These are phyloP conservation scores for Juglanconis oblonga DNA, from an alignment of 2,329 filamentous ascomycete species.

Conservation along the genomic window DNA sequence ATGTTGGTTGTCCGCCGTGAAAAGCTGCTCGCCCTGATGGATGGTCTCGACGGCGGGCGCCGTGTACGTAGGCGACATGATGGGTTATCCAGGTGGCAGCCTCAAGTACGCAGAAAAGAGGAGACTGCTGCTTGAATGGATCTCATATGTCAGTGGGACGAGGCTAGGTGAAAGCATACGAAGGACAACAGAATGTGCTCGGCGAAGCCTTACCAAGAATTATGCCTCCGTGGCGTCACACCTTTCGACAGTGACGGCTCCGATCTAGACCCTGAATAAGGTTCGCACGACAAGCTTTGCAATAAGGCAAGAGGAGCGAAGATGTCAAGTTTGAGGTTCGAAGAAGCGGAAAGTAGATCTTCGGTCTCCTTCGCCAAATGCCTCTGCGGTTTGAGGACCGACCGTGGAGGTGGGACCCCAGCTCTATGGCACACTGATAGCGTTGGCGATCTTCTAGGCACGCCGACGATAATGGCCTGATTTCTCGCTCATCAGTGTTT, in stretches of 20 bases:
- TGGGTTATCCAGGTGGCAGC: not conserved
- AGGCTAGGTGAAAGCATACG: conserved; percentile 1
- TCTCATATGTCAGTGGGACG: not conserved
- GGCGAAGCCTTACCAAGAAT: not conserved
- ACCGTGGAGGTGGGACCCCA: not conserved
- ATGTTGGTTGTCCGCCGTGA: not conserved
- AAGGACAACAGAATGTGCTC: not conserved
- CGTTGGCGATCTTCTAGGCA: conserved; percentile 4
- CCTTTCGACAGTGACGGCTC: not conserved
- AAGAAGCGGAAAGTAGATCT: not conserved
- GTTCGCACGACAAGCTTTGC: not conserved
- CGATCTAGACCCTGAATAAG: not conserved
- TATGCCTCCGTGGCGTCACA: not conserved
- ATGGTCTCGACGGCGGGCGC: conserved; percentile 13
- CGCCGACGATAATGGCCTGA: conserved; percentile 20
- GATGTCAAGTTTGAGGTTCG: too few species aligned
- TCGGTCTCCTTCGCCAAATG: too few species aligned
- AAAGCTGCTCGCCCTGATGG: not conserved
- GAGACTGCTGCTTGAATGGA: not conserved
- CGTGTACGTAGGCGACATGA: conserved; percentile 13
- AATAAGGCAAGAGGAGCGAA: too few species aligned
- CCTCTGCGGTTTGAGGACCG: not conserved
- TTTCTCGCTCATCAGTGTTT: conserved; percentile 22
- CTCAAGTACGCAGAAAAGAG: not conserved
- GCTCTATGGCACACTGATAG: not conserved